Evolutionary conservation across 179 eudicot genomes (phyloP), one percentile per base, ranked within the genome.

Genomic region (Pouteria campechiana): DNA sequence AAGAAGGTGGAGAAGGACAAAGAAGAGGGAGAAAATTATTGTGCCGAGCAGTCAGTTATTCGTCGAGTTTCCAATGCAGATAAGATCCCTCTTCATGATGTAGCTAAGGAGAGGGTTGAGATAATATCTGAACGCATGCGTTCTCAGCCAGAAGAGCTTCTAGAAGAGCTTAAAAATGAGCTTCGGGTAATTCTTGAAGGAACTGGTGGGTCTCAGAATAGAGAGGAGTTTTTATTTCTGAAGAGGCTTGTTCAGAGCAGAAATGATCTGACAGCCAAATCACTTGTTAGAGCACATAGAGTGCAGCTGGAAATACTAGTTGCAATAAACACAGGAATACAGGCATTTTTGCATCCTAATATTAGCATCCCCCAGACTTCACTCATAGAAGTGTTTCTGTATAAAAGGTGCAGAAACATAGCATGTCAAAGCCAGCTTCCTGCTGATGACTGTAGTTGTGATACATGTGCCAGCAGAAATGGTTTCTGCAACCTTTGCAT

Each of bases 401-500:
- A 78, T 60, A 85, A 76, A 69, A 75, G 79, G 55, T 89, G 97
- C 57, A 69, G 93, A 47, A 89, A 89, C 55, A 89, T 89, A 48
- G 93, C 95, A 16, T 89, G 97, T 52, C 85, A 86, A 60, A 81
- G 66, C 36, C 81, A 55, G 33, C 73, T 89, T 44, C 97, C 97
- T 15, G 93, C 83, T 1, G 97, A 89, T 47, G 88, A 84, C 31
- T 89, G 97, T 61, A 54, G 67, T 36, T 89, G 95, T 57, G 97
- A 76, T 33, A 46, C 76, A 32, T 89, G 97, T 61, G 55, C 81
- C 3, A 73, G 71, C 52, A 81, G 65, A 43, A 85, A 66, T 35
- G 97, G 97, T 20, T 89, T 89, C 58, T 85, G 97, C 69, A 89
- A 78, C 58, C 82, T 84, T 16, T 89, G 97, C 59, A 89, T 89